phyloP scores from a whole-genome alignment of 345 rosid species.

The Zanthoxylum bungeanum region DNA sequence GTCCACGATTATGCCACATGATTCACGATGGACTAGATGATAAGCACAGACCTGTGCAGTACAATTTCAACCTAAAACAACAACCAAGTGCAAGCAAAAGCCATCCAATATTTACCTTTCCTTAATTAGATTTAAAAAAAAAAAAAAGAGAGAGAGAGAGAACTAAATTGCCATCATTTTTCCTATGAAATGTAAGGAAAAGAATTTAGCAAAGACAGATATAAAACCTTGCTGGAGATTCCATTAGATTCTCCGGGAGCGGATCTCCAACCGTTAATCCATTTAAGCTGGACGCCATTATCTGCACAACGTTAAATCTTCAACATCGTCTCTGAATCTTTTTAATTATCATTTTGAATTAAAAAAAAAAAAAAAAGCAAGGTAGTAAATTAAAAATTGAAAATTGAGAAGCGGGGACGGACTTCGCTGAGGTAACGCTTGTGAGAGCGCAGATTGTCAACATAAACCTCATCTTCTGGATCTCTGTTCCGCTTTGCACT shows the following conservation, averaged over 20 bases:
- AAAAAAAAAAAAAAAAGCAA: background rate
- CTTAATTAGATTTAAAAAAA: too few species aligned
- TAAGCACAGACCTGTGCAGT: background rate
- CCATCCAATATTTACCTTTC: too few species aligned
- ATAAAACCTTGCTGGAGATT: conserved; percentile 74
- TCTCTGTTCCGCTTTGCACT: conserved; percentile 79
- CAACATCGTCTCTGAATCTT: background rate
- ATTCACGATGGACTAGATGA: background rate
- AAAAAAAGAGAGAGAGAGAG: too few species aligned
- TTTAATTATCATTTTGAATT: too few species aligned
- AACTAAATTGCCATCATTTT: background rate
- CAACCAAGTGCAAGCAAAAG: background rate
- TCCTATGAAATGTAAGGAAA: background rate
- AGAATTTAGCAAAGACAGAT: conserved; percentile 40
- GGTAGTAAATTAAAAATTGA: too few species aligned
- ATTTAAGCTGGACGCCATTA: conserved; percentile 95
- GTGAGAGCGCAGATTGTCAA: conserved; percentile 90
- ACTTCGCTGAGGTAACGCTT: conserved; percentile 98
- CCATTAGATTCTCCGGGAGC: conserved; percentile 74
- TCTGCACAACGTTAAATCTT: conserved; percentile 36
- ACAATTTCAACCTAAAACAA: background rate
- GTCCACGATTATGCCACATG: background rate
- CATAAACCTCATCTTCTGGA: conserved; percentile 89
- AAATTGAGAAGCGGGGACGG: background rate
- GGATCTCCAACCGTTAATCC: conserved; percentile 92